A percentile compares a stretch with the other conserved stretches of the same genome.
Conservation (phyloP, 129 eudicot species). For the Escallonia herrerae region DNA sequence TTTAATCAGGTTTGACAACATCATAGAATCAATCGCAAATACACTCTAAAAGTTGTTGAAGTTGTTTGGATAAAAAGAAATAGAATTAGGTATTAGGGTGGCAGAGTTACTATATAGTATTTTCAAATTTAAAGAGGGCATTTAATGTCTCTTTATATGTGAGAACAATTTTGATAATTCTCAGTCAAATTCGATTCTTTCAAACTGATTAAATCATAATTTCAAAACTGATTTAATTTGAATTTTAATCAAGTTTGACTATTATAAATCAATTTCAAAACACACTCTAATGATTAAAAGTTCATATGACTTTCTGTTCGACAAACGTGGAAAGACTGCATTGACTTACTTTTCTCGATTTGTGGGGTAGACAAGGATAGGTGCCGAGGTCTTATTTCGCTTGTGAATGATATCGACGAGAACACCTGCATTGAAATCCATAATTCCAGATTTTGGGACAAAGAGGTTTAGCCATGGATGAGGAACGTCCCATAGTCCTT, state of each 20-base stretch:
- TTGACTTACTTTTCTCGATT: slow-evolving; percentile 17
- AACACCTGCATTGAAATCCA: slow-evolving; percentile 15
- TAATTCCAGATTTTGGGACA: slow-evolving; percentile 19
- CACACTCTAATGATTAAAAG: too few species aligned
- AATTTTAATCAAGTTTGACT: too few species aligned
- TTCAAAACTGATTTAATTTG: neutral
- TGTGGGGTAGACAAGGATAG: slow-evolving; percentile 20
- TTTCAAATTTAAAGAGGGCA: too few species aligned
- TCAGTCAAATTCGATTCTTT: too few species aligned
- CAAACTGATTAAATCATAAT: neutral
- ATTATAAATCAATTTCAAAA: neutral
- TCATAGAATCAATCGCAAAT: too few species aligned
- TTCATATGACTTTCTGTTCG: neutral
- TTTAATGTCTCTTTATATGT: too few species aligned
- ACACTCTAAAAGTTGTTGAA: too few species aligned
- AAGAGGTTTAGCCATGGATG: slow-evolving; percentile 32
- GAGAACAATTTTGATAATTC: too few species aligned
- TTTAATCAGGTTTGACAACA: too few species aligned
- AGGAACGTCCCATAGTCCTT: slow-evolving; percentile 29
- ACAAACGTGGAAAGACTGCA: neutral
- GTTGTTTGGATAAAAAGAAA: too few species aligned
- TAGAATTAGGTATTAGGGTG: too few species aligned
- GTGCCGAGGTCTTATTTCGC: slow-evolving; percentile 11
- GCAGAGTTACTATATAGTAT: too few species aligned
- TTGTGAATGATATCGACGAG: slow-evolving; percentile 12